Evolutionary conservation across 768 basidiomycete species (phyloP), one percentile per base, ranked within the genome.

Genomic region (Leccinum sublutescens): DNA sequence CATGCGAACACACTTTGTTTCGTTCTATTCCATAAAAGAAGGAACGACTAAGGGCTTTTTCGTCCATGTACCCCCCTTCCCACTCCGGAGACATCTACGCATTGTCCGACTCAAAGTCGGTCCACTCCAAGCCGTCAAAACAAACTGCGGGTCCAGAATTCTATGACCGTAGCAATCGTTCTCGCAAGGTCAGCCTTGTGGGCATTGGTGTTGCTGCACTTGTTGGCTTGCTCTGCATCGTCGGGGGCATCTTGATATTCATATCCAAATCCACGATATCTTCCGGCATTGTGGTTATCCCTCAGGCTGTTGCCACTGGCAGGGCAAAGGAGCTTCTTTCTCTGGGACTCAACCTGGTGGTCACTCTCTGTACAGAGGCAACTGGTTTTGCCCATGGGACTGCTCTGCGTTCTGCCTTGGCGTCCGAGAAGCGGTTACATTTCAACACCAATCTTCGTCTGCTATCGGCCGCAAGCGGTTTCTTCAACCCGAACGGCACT

Each of bases 391-490:
- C 64, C 12, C 72, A 74, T n/a, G 61, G 55, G 48, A 66, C 70
- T 38, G 63, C 71, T 1, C 38, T 73, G 60, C 69, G 71, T 29
- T 66, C 71, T 15, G 66, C 65, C 10, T 59, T 74, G 48, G 60
- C 71, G 5, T 65, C 72, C 6, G 55, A 74, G 23, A 52, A 5
- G 17, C 66, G 60, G 17, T 61, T 74, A 27, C 55, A 27, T 19
- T 74, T 70, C 53, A 72, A 72, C 47, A 68, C 70, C 27, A 73
- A 73, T 54, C 64, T 73, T 25, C 68, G 70, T 34, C 55, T 74
- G 31, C 63, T 73, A 3, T 62, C 69, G 14, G 71, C 73, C 5
- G 56, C 55, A 21, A 38, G 36, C 2, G 62, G 70, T 2, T 57
- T 34, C 50, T 60, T 61, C 4, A 70, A 58, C 38, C 63, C 72